Conservation (phyloP, 192 early-diverging fungal genomes). For the Pilaira anomala region DNA sequence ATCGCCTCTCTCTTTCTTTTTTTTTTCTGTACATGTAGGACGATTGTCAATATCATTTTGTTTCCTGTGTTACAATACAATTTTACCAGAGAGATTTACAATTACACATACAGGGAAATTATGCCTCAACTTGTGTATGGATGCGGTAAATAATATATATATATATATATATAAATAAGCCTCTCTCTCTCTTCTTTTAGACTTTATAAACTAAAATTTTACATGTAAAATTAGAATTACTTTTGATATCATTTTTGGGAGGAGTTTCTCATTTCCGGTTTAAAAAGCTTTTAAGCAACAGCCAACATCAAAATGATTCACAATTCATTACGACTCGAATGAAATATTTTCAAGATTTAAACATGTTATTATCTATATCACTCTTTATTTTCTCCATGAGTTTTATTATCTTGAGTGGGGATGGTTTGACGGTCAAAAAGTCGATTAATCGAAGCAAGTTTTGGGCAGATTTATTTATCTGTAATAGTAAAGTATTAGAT, state of each 20-base stretch:
- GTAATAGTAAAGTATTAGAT: conserved; percentile 38
- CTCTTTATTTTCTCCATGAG: conserved; percentile 21
- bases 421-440: conserved; percentile 33
- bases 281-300: conserved; percentile 21
- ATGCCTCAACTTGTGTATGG: conserved; percentile 36
- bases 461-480: conserved; percentile 35
- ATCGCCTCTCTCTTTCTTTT: too few relatives aligned
- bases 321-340: conserved; percentile 24
- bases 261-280: conserved; percentile 36
- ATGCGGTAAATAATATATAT: conserved; percentile 9
- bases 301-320: conserved; percentile 12
- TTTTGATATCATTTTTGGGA: conserved; percentile 30
- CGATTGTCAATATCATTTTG: conserved; percentile 22
- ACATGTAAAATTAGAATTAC: conserved; percentile 12
- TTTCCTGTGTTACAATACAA: conserved; percentile 43
- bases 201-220: background rate
- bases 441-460: conserved; percentile 27
- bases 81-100: conserved; percentile 27
- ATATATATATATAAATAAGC: background rate
- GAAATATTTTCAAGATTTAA: conserved; percentile 34
- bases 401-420: conserved; percentile 36
- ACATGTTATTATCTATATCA: conserved; percentile 19
- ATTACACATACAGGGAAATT: conserved; percentile 27
- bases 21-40: conserved; percentile 7
- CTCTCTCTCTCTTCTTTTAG: too few relatives aligned